These are phyloP conservation scores for Boletellus emodensis DNA, from an alignment of 768 basidiomycete genomes.

Conservation along the genomic window DNA sequence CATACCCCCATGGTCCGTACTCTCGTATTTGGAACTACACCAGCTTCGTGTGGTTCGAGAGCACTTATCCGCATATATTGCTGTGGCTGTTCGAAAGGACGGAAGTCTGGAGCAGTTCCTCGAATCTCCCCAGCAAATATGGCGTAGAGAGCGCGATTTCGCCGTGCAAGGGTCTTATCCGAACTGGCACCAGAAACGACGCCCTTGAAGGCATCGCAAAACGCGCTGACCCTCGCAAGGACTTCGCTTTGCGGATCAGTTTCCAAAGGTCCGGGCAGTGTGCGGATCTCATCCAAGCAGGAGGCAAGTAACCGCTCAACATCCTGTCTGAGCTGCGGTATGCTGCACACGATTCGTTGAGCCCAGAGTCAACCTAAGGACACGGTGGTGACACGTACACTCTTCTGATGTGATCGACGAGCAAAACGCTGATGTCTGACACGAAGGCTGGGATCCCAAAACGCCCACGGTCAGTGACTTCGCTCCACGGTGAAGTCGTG, in stretches of 20 bases:
- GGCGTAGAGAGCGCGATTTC: slow-evolving; percentile 31
- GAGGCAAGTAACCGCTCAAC: slow-evolving; percentile 38
- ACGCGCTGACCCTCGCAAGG: slow-evolving; percentile 39
- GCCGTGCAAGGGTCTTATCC: slow-evolving; percentile 36
- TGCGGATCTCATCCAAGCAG: slow-evolving; percentile 31
- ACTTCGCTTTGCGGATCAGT: slow-evolving; percentile 46
- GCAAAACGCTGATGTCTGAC: slow-evolving; percentile 44
- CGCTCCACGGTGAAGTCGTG: slow-evolving; percentile 49
- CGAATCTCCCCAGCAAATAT: slow-evolving; percentile 35
- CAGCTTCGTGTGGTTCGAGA: slow-evolving; percentile 7
- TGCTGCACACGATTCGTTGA: slow-evolving; percentile 30
- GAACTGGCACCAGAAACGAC: slow-evolving; percentile 31
- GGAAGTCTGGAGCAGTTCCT: slow-evolving; percentile 41
- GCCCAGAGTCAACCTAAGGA: background rate
- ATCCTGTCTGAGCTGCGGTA: slow-evolving; percentile 42
- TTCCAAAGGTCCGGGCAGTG: slow-evolving; percentile 38
- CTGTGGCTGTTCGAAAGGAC: slow-evolving; percentile 22
- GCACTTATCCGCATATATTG: slow-evolving; percentile 9
- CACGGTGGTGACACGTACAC: slow-evolving; percentile 37
- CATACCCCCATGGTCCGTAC: slow-evolving; percentile 25
- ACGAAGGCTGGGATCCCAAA: slow-evolving; percentile 57
- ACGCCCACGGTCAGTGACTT: slow-evolving; percentile 40
- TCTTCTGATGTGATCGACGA: slow-evolving; percentile 49
- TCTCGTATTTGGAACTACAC: background rate
- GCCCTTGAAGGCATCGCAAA: slow-evolving; percentile 38